These are phyloP conservation scores for Xylaria cubensis DNA, from an alignment of 495 filamentous ascomycete genomes.

Conservation along the genomic window DNA sequence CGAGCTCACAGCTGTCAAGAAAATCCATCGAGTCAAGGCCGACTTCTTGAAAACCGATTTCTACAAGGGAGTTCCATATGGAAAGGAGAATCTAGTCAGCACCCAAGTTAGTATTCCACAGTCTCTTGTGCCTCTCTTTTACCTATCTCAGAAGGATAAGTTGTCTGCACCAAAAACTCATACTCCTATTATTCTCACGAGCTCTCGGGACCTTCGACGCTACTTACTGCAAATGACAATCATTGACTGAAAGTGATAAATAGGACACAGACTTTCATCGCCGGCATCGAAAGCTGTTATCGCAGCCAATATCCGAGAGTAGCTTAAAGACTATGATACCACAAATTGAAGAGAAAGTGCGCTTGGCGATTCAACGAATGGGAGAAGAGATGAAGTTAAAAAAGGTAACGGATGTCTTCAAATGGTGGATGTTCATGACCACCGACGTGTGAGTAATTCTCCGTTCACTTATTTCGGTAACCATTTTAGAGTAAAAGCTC, in stretches of 20 bases:
- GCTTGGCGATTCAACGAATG: slow-evolving; percentile 34
- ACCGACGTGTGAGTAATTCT: slow-evolving; percentile 50
- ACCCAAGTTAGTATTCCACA: slow-evolving; percentile 10
- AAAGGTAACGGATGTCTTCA: slow-evolving; percentile 52
- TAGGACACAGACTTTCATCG: slow-evolving; percentile 32
- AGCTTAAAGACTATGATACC: slow-evolving; percentile 29
- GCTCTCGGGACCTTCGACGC: neutral
- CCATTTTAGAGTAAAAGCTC: neutral
- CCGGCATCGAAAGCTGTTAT: slow-evolving; percentile 34
- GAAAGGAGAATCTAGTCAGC: slow-evolving; percentile 31
- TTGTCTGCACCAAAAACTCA: neutral
- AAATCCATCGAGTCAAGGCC: slow-evolving; percentile 49
- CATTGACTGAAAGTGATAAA: neutral
- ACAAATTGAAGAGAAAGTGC: slow-evolving; percentile 34
- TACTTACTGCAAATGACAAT: neutral
- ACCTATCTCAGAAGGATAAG: neutral
- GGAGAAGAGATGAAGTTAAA: slow-evolving; percentile 36
- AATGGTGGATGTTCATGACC: slow-evolving; percentile 65
- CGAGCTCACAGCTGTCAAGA: slow-evolving; percentile 44
- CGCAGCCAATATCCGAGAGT: slow-evolving; percentile 34
- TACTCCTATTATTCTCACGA: neutral
- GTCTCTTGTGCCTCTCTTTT: neutral
- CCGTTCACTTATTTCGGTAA: neutral
- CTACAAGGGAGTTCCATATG: slow-evolving; percentile 26
- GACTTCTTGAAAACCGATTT: slow-evolving; percentile 36